Base-by-base conservation (phyloP, 2,329 filamentous ascomycete species). In the Aspergillus quadricinctus region DNA sequence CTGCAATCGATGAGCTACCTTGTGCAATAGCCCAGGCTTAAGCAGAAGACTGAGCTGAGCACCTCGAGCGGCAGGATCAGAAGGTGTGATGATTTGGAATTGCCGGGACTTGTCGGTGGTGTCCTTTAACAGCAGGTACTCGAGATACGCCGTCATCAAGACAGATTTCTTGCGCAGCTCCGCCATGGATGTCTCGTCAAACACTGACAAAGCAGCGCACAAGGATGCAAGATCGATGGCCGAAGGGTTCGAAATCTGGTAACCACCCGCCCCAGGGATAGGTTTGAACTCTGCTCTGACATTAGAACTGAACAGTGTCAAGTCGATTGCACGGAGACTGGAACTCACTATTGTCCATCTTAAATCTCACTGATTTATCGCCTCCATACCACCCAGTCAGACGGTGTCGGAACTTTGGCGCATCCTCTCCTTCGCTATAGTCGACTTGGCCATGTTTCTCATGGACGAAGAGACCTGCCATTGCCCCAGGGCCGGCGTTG, bases 381-480 rank as follows among this genome's bases (percentile, higher is more conserved):
- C 86, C 88, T 48, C 90, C 91, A 78, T 92, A 96, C 91, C 91
- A 96, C 28, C 91, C 91, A 35, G 83, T 81, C 9, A 96, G 77
- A 1, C 90, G 82, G 6, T 85, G 86, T 10, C 81, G 80, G 71
- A 86, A 92, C 5, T 78, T 68, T 3, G 77, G 73, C 4, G 72
- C 66, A 52, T 78, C 74, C 5, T 73, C 71, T 19, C 72, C 71
- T 21, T 76, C 66, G 41, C 69, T 72, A 56, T 72, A 71, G 57
- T 75, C 71, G 17, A 74, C 69, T 25, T 62, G 70, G 35, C 87
- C 85, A 68, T 94, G 88, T 48, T 77, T 78, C 67, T 89, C 83
- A 70, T 96, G 90, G 7, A 96, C 88, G 62, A 90, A 96, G 1
- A 87, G 79, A 1, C 89, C 90, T 0, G 82, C 90, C 58, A 94